Conservation (phyloP, 208 protist species). For the Tritrichomonas foetus region DNA sequence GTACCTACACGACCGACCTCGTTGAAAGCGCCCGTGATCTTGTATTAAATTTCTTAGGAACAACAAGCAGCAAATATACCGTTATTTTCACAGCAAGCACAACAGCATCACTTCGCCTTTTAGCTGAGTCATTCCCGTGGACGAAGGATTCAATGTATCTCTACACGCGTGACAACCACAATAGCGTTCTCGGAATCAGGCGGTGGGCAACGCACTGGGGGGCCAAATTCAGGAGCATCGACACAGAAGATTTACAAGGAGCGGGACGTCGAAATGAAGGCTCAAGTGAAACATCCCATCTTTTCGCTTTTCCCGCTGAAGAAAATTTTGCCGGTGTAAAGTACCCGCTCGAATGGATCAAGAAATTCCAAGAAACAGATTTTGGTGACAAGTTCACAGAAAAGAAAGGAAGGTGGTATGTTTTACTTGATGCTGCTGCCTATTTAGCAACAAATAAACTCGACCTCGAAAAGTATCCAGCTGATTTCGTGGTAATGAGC, state of each 20-base stretch:
- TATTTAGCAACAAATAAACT: constrained; percentile 34
- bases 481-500: constrained; percentile 42
- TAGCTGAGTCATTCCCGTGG: constrained; percentile 42
- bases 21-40: background rate
- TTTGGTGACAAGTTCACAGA: background rate
- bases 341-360: background rate
- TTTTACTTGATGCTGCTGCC: constrained; percentile 41
- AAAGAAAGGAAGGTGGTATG: background rate
- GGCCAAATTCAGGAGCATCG: background rate
- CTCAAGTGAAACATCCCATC: background rate
- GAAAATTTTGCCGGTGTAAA: constrained; percentile 40
- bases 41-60: background rate
- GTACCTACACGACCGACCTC: background rate
- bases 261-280: background rate
- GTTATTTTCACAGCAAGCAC: constrained; percentile 31
- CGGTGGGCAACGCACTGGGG: background rate
- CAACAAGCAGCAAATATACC: background rate
- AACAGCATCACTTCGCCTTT: constrained; percentile 17
- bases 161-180: constrained; percentile 40
- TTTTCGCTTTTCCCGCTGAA: constrained; percentile 37
- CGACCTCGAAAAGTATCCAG: background rate
- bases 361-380: background rate
- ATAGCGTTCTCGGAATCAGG: constrained; percentile 28
- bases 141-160: background rate
- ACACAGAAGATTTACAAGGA: background rate